Conservation (phyloP, 192 early-diverging fungal genomes). For the Paraglomus brasilianum region DNA sequence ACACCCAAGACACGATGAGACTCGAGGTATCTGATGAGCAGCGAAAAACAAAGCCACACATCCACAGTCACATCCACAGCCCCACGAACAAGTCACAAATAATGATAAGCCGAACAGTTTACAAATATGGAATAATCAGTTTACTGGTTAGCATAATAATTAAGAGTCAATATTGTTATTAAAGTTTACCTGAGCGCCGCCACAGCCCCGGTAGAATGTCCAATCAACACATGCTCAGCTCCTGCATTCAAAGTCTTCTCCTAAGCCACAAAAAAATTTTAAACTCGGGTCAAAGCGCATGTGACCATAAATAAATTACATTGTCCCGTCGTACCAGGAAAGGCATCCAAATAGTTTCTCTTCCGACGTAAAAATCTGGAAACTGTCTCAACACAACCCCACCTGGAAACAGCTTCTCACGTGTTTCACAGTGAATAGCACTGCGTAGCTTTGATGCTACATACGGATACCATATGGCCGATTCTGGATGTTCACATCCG, state of each 20-base stretch:
- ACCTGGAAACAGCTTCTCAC: constrained; percentile 33
- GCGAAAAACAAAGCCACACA: neutral
- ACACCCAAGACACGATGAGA: constrained; percentile 38
- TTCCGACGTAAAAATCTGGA: constrained; percentile 39
- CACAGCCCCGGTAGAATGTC: constrained; percentile 40
- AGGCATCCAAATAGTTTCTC: constrained; percentile 40
- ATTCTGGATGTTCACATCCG: constrained; percentile 38
- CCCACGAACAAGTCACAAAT: neutral
- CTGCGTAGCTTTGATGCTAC: constrained; percentile 32
- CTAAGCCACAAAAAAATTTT: neutral
- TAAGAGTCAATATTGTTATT: neutral
- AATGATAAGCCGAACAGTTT: no score
- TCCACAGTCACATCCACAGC: no score
- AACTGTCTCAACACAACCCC: constrained; percentile 37
- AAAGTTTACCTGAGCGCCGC: constrained; percentile 20
- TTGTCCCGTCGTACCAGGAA: constrained; percentile 1
- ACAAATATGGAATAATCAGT: neutral
- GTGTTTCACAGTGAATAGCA: constrained; percentile 27
- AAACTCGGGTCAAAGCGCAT: no score
- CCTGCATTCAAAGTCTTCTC: constrained; percentile 36
- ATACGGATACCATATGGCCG: constrained; percentile 42
- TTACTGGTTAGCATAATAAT: neutral
- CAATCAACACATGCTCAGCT: constrained; percentile 37
- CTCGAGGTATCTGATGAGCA: constrained; percentile 38
- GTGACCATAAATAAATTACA: no score